These are phyloP conservation scores for Naumovozyma baii DNA, from an alignment of 805 yeast genomes.

Conservation along the genomic window DNA sequence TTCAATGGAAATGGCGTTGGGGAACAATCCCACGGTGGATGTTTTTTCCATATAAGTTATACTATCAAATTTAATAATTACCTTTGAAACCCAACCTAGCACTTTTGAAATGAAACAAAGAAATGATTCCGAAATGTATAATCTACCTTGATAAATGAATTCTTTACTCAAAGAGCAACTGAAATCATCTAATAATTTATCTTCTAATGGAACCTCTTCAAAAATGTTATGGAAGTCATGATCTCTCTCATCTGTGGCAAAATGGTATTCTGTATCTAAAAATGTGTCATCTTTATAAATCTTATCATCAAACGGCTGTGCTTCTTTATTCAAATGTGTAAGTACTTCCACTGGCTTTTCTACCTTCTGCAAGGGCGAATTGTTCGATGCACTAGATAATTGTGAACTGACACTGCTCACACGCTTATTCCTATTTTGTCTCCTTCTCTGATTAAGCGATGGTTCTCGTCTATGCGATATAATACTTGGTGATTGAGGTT, in stretches of 20 bases:
- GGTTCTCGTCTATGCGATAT: slow-evolving; percentile 25
- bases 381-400: neutral
- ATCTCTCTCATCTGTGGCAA: slow-evolving; percentile 55
- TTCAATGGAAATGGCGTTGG: slow-evolving; percentile 74
- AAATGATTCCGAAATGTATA: slow-evolving; percentile 69
- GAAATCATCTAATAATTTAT: slow-evolving; percentile 74
- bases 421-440: slow-evolving; percentile 1
- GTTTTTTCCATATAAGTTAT: slow-evolving; percentile 59
- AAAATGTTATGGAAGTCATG: slow-evolving; percentile 72
- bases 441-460: slow-evolving; percentile 9
- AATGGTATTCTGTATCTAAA: slow-evolving; percentile 49
- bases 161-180: slow-evolving; percentile 82
- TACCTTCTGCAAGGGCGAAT: slow-evolving; percentile 13
- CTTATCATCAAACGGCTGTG: slow-evolving; percentile 24
- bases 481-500: slow-evolving; percentile 18
- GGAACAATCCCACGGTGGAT: slow-evolving; percentile 80
- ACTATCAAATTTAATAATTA: slow-evolving; percentile 63
- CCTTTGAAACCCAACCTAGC: slow-evolving; percentile 82
- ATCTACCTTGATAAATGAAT: slow-evolving; percentile 76
- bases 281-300: slow-evolving; percentile 51
- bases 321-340: slow-evolving; percentile 1
- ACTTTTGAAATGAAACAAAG: slow-evolving; percentile 75
- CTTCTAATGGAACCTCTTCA: slow-evolving; percentile 55
- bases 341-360: slow-evolving; percentile 18
- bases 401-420: slow-evolving; percentile 5